These are phyloP conservation scores for Carex scoparia DNA, from an alignment of 176 grass and related monocot species.

Conservation along the genomic window DNA sequence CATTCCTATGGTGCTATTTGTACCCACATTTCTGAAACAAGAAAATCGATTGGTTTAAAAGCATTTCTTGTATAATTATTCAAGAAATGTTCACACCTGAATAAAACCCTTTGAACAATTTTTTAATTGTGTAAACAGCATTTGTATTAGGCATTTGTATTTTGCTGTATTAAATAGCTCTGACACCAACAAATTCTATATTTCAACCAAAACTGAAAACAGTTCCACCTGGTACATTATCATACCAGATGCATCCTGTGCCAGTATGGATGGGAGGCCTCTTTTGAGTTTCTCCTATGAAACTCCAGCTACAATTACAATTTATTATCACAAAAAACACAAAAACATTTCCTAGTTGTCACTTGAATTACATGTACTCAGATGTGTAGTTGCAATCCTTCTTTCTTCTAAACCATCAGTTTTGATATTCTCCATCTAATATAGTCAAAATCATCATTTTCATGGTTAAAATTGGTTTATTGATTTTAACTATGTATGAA, in stretches of 20 bases:
- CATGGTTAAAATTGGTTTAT: not conserved
- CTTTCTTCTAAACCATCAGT: not conserved
- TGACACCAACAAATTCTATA: not conserved
- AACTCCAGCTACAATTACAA: not conserved
- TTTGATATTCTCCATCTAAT: not conserved
- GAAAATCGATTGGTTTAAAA: not conserved
- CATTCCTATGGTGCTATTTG: not conserved
- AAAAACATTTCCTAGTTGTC: not conserved
- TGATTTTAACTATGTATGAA: not conserved
- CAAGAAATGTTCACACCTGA: not conserved
- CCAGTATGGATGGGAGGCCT: not conserved
- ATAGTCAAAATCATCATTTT: not conserved
- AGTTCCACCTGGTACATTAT: not conserved
- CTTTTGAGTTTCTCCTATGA: not conserved
- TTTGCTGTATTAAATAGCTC: too few relatives aligned
- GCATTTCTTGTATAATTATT: not conserved
- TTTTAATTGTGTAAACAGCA: not conserved
- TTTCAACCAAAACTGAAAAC: not conserved
- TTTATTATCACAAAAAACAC: not conserved
- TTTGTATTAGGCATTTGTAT: too few relatives aligned
- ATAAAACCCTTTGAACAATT: not conserved
- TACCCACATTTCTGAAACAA: not conserved
- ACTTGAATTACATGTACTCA: not conserved
- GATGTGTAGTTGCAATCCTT: not conserved
- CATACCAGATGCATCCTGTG: not conserved